These are phyloP conservation scores for Lentinus tigrinus DNA, from an alignment of 768 basidiomycete genomes.

Conservation along the genomic window DNA sequence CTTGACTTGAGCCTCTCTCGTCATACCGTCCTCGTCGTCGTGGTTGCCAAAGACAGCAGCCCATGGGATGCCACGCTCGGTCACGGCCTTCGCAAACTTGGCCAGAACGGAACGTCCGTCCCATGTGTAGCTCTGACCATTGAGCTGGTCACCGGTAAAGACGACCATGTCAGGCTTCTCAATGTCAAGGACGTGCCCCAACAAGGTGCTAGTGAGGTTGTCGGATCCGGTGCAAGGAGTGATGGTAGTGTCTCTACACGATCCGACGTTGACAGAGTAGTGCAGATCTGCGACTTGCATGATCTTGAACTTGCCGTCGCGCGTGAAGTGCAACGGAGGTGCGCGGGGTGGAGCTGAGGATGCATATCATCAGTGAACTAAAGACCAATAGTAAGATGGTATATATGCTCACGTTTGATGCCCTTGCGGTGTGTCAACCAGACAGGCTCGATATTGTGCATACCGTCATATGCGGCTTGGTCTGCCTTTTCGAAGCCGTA, in stretches of 20 bases:
- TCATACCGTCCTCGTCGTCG: conserved; percentile 70
- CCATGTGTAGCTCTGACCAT: conserved; percentile 89
- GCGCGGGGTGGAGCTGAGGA: conserved; percentile 63
- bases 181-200: conserved; percentile 66
- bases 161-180: conserved; percentile 92
- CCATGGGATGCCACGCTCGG: conserved; percentile 81
- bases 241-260: conserved; percentile 69
- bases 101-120: conserved; percentile 85
- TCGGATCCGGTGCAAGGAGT: conserved; percentile 64
- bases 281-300: conserved; percentile 93
- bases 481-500: conserved; percentile 81
- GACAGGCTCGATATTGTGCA: conserved; percentile 44
- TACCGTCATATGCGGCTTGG: conserved; percentile 51
- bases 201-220: conserved; percentile 70
- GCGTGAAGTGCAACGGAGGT: conserved; percentile 79
- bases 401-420: conserved; percentile 56
- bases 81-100: conserved; percentile 81
- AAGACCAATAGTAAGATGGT: background rate
- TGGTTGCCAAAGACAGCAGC: conserved; percentile 94
- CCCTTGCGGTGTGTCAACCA: conserved; percentile 71
- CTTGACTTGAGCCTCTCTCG: conserved; percentile 63
- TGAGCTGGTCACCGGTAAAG: conserved; percentile 91
- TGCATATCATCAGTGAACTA: background rate
- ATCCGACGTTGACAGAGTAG: conserved; percentile 77
- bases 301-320: conserved; percentile 83